Base-by-base conservation (phyloP, 345 rosid species). In the Hypericum perforatum region DNA sequence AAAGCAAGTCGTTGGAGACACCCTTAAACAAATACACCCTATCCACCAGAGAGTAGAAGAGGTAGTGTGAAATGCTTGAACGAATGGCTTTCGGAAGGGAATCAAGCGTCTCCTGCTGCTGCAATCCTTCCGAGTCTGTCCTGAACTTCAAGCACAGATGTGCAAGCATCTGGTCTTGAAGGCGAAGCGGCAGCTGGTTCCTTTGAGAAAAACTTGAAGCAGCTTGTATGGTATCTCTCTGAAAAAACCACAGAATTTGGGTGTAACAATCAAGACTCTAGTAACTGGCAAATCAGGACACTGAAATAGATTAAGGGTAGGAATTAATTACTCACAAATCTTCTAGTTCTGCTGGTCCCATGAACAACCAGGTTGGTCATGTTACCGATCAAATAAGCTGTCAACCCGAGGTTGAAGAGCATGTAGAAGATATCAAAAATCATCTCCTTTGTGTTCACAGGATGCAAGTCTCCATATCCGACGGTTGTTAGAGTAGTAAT, bases 301-400 rank as follows among this genome's bases (percentile, higher is more conserved):
- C 12, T 15, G 8, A 8, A 50, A 59, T 37, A 5, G 9, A 59
- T 16, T 42, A 45, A 49, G 11, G 9, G 43, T 13, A 6, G 48
- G 37, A 16, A 43, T 15, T 8, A 39, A 39, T 29, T 16, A 71
- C 95, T 82, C 61, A 87, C 98, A 66, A 92, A 92, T 71, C 52
- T 71, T 74, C 98, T 74, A 41, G 98, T 92, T 56, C 96, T 83
- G 42, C 96, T 88, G 38, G 96, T 88, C 51, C 94, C 89, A 57
- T 88, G 98, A 64, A 92, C 98, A 57, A 88, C 95, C 75, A 92
- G 71, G 77, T 85, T 88, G 61, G 97, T 92, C 97, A 92, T 92
- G 74, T 92, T 92, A 45, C 97, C 98, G 16, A 88, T 92, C 76
- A 92, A 61, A 69, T 92, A 92, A 2, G 98, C 84, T 0, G 87